Evolutionary conservation across 2,329 filamentous ascomycete species (phyloP).

Genomic region (Colletotrichum sp.): DNA sequence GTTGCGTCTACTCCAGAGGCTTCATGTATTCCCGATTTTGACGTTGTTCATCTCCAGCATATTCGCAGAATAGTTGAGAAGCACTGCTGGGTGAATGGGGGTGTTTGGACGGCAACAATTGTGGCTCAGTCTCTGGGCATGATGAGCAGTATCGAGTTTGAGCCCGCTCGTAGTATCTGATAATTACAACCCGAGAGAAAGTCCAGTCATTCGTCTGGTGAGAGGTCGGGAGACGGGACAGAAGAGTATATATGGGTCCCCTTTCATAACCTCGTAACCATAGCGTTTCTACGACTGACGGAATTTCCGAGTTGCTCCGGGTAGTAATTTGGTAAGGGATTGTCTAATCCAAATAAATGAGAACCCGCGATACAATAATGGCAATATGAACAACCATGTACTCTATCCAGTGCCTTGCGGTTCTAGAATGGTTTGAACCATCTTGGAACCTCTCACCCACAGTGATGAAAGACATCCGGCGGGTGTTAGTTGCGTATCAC

Average conservation of each 20-base stretch:
- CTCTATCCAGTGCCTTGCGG: not conserved
- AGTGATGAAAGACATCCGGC: not conserved
- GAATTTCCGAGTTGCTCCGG: not conserved
- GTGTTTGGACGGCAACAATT: not conserved
- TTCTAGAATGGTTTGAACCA: not conserved
- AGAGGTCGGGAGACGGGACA: not conserved
- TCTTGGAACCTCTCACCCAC: not conserved
- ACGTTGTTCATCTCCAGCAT: not conserved
- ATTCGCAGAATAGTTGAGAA: not conserved
- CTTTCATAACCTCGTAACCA: not conserved
- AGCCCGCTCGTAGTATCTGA: not conserved
- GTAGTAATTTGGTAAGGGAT: not conserved
- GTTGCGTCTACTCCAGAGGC: not conserved
- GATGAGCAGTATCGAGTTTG: not conserved
- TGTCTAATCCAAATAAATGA: not conserved
- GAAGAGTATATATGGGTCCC: not conserved
- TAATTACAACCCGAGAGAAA: fast-evolving
- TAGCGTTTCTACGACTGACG: not conserved
- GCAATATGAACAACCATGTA: not conserved
- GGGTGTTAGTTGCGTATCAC: not conserved
- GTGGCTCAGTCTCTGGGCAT: not conserved
- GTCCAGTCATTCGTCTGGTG: not conserved
- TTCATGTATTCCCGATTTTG: not conserved
- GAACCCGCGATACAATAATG: not conserved
- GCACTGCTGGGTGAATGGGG: not conserved